Conservation (phyloP, 2,329 filamentous ascomycete genomes). For the Lecanicillium sp. region DNA sequence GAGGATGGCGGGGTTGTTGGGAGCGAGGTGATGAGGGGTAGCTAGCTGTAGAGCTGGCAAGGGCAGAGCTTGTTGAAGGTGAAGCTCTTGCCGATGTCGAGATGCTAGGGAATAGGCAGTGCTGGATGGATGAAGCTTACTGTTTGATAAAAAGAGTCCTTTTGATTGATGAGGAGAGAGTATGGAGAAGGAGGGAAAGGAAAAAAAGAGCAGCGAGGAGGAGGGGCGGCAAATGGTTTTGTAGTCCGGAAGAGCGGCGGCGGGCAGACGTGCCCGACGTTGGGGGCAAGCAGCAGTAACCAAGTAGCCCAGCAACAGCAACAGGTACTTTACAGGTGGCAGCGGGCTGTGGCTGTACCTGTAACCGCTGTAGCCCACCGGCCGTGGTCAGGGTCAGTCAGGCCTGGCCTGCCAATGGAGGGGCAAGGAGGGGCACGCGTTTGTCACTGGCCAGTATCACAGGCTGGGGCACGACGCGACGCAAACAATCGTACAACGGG, state of each 20-base stretch:
- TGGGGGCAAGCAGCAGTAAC: neutral
- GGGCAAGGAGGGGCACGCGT: neutral
- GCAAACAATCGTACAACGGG: too few species aligned
- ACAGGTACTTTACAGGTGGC: too few species aligned
- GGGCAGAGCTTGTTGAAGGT: neutral
- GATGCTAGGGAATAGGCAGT: neutral
- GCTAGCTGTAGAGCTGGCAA: too few species aligned
- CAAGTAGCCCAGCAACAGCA: neutral
- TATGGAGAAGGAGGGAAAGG: slow-evolving; percentile 7
- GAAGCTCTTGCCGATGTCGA: neutral
- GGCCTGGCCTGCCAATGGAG: slow-evolving; percentile 5
- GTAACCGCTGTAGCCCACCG: neutral
- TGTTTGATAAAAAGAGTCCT: slow-evolving; percentile 1
- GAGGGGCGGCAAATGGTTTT: slow-evolving; percentile 12
- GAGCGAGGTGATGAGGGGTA: neutral
- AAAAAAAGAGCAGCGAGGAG: slow-evolving; percentile 6
- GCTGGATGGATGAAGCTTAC: slow-evolving; percentile 3
- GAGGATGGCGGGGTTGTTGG: slow-evolving; percentile 12
- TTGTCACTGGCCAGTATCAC: too few species aligned
- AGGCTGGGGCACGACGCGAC: too few species aligned
- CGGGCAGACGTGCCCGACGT: slow-evolving; percentile 1
- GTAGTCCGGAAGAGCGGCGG: slow-evolving; percentile 1
- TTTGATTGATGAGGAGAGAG: slow-evolving; percentile 5
- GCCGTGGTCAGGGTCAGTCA: too few species aligned
- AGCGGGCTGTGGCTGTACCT: too few species aligned